Base-by-base conservation (phyloP, 2,329 filamentous ascomycete species). In the Penicillium vulpinum region DNA sequence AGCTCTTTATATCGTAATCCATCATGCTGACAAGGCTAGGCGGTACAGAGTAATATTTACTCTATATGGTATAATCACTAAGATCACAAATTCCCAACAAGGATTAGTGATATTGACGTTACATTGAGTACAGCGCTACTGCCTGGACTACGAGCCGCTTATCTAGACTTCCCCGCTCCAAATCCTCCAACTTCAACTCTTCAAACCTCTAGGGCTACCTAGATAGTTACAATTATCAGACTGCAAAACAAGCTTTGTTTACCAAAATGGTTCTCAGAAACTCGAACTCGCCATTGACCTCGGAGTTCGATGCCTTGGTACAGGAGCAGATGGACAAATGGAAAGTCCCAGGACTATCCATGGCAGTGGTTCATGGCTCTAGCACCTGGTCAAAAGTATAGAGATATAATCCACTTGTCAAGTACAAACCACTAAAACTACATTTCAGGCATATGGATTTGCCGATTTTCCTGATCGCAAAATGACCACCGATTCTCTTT, bases 261-360 rank as follows among this genome's bases (percentile, higher is more conserved):
- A 8, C 2, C 26, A 51, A 18, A 35, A 54, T 51, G 53, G 39
- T 55, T 22, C 24, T 38, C 6, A 31, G 46, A 39, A 31, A 9
- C 13, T 5, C 46, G 15, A 21, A 6, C 11, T 50, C 39, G 2
- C 53, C 39, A 21, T 24, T 53, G 33, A 43, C 31, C 15, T 18
- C 51, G 0, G 59, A 61, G 9, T 62, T 68, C 33, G 62, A 68
- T 46, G 43, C 11, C 11, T 46, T 64, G n/a, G 63, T 68, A 29
- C 40, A 56, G 24, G 38, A 63, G 28, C 52, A 60, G 16, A 56
- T 72, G 21, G 58, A 61, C 6, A 57, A 65, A 56, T 71, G 67
- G 65, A 69, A 72, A 39, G 57, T 68, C 8, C 70, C 71, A 10
- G 71, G 71, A 7, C 50, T 73, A n/a, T 58, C 61, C 18, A 61